Evolutionary conservation across 1,284 basidiomycete genomes (phyloP), one percentile per base, ranked within the genome.

Genomic region (Melampsora americana): DNA sequence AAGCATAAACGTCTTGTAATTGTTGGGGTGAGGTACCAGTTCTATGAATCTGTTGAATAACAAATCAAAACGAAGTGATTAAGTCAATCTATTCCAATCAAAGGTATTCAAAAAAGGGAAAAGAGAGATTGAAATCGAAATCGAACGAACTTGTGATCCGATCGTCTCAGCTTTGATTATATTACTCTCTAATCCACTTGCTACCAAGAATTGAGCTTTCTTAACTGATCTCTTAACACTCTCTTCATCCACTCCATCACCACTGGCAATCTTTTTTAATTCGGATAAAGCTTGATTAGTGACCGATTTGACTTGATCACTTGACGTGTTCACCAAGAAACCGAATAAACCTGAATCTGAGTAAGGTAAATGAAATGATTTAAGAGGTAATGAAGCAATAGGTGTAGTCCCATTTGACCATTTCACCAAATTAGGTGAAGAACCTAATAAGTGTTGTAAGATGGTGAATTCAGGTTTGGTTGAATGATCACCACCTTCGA

Each of bases 291-390:
- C 89, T 76, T 86, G 86, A 83, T 89, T 87, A 32, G 88, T 88
- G 60, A 88, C 87, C 69, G 87, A 86, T 80, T 87, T 88, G 53
- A 92, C 89, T 69, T 80, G 77, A 61, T 35, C 69, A 23, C 79
- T 79, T 60, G 79, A 77, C 9, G 87, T 90, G 82, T 90, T 88
- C 66, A 95, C 85, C 77, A 92, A 84, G 77, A 95, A 84, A 78
- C 92, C 92, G 79, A 95, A 89, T 75, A 97, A 87, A 23, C 90
- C 86, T 3, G 92, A 92, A 82, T 96, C 94, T 28, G 92, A 92
- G 85, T 96, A 97, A 23, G 90, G 89, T 18, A 93, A 85, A 81
- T 92, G 87, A 77, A 94, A 88, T 2, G 89, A 84, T 83, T 89
- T 87, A 75, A 90, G 90, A 30, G 86, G 86, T 74, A 84, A 82